These are phyloP conservation scores for Pyricularia pennisetigena DNA, from an alignment of 2,329 filamentous ascomycete species.

Conservation along the genomic window DNA sequence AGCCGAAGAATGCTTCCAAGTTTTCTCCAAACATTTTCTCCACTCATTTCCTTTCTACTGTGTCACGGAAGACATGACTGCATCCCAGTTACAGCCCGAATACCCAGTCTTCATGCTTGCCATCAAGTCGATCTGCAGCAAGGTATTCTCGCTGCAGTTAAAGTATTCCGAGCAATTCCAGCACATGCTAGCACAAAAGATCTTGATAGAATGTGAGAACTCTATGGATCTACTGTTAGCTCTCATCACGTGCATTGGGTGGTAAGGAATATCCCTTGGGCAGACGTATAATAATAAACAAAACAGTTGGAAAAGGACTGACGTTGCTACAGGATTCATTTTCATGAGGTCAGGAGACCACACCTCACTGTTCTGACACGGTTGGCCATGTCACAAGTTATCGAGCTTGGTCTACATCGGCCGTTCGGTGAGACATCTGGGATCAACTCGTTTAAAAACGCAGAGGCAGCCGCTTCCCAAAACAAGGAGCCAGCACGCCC, in stretches of 20 bases:
- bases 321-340: slow-evolving; percentile 16
- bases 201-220: slow-evolving; percentile 36
- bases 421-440: slow-evolving; percentile 19
- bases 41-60: slow-evolving; percentile 33
- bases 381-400: slow-evolving; percentile 29
- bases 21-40: slow-evolving; percentile 29
- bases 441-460: slow-evolving; percentile 21
- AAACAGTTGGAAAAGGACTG: background rate
- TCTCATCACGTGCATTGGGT: slow-evolving; percentile 22
- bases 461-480: background rate
- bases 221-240: slow-evolving; percentile 39
- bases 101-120: slow-evolving; percentile 39
- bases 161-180: slow-evolving; percentile 30
- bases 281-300: slow-evolving; percentile 12
- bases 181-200: slow-evolving; percentile 29
- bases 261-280: slow-evolving; percentile 21
- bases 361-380: slow-evolving; percentile 31
- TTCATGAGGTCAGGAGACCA: slow-evolving; percentile 24
- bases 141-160: slow-evolving; percentile 27
- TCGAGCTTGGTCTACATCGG: slow-evolving; percentile 35
- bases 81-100: slow-evolving; percentile 24
- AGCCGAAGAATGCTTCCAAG: slow-evolving; percentile 26
- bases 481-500: slow-evolving; percentile 11
- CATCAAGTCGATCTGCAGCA: slow-evolving; percentile 34
- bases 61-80: slow-evolving; percentile 23